Conservation (phyloP, 257 asterid species). For the Solanum medicagineum region DNA sequence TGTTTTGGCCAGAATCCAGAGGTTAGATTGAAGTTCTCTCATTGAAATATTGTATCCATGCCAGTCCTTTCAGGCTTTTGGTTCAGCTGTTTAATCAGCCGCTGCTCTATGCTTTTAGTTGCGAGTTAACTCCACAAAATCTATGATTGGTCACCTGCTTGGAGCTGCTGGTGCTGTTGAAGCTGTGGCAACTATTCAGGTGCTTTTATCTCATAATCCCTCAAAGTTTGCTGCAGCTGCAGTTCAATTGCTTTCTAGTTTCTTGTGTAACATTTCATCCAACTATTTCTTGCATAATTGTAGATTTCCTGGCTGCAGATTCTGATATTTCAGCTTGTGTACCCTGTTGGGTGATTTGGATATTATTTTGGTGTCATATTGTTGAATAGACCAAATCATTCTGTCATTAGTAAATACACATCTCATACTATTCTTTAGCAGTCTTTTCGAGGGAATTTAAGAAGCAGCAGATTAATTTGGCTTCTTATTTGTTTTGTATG, state of each 20-base stretch:
- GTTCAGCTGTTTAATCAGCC: background rate
- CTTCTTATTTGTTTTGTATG: background rate
- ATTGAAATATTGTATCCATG: background rate
- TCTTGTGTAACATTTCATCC: background rate
- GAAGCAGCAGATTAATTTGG: background rate
- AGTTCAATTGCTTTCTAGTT: background rate
- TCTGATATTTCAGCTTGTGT: background rate
- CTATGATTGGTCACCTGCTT: conserved; percentile 93
- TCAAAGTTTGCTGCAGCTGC: background rate
- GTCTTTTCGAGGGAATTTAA: background rate
- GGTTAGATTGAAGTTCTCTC: conserved; percentile 27
- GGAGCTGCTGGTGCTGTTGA: conserved; percentile 99
- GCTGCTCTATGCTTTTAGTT: conserved; percentile 36
- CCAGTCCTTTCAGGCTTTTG: background rate
- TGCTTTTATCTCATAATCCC: conserved; percentile 7
- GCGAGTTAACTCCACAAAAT: conserved; percentile 90
- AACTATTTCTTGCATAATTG: background rate
- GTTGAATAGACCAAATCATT: background rate
- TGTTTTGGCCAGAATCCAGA: conserved; percentile 89
- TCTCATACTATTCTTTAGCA: background rate
- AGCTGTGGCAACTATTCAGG: conserved; percentile 97
- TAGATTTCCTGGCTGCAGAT: background rate
- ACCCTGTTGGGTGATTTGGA: background rate
- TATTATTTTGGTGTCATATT: background rate
- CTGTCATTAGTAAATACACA: background rate